A percentile compares a stretch with the other conserved stretches of the same genome.
Evolutionary conservation across 495 filamentous ascomycete genomes (phyloP).

Genomic region (Neurospora sp.): DNA sequence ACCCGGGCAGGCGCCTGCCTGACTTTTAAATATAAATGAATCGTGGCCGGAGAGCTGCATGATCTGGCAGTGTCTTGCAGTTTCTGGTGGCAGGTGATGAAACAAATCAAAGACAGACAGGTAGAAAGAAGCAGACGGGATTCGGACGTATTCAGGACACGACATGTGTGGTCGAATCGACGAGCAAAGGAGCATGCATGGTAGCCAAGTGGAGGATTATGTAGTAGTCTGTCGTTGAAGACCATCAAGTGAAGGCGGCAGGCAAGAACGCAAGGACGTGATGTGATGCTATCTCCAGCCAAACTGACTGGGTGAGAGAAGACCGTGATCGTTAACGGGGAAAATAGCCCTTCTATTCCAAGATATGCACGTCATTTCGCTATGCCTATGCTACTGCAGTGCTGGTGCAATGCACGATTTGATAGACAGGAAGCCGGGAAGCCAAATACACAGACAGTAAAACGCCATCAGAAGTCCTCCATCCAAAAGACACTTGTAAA

Average conservation of each 20-base stretch:
- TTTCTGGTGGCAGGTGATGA: neutral
- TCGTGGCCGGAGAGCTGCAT: neutral
- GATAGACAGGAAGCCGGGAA: neutral
- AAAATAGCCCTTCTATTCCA: neutral
- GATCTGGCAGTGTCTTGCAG: neutral
- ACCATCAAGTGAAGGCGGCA: neutral
- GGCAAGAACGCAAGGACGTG: neutral
- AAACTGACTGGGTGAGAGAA: neutral
- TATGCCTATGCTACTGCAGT: neutral
- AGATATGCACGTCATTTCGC: neutral
- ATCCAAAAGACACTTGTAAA: neutral
- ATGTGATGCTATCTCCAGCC: neutral
- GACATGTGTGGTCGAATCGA: neutral
- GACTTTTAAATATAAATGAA: neutral
- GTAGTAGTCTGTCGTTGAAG: too few species aligned
- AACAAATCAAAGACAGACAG: neutral
- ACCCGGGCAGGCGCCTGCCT: too few species aligned
- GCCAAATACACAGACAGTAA: neutral
- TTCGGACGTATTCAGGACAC: neutral
- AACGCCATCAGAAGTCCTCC: neutral
- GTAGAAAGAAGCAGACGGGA: too few species aligned
- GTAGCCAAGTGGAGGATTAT: neutral
- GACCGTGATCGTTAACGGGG: neutral
- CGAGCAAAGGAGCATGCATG: neutral
- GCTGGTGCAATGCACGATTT: neutral